Conservation (phyloP, 768 basidiomycete species). For the Tricholoma sp. region DNA sequence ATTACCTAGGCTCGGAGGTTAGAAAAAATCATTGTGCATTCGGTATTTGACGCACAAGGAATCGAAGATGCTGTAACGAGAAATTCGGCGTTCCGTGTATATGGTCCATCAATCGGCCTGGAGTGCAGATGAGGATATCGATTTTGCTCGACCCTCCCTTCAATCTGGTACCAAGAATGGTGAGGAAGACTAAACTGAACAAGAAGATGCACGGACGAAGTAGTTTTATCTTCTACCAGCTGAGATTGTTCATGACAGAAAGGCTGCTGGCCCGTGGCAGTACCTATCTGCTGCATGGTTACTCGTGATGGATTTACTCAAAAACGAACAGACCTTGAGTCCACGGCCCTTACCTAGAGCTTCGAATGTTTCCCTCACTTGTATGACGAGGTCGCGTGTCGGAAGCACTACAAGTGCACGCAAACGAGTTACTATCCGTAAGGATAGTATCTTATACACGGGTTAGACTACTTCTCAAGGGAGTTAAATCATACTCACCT, state of each 20-base stretch:
- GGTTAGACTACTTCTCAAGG: constrained; percentile 1
- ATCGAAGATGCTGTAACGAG: constrained; percentile 91
- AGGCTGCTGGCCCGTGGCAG: constrained; percentile 90
- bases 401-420: constrained; percentile 89
- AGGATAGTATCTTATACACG: constrained; percentile 56
- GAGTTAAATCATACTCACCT: constrained; percentile 40
- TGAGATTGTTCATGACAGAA: constrained; percentile 88
- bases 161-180: constrained; percentile 38
- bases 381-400: constrained; percentile 87
- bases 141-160: constrained; percentile 86
- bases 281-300: constrained; percentile 47
- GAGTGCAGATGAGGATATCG: constrained; percentile 93
- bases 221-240: constrained; percentile 57
- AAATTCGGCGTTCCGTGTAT: constrained; percentile 84
- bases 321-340: constrained; percentile 55
- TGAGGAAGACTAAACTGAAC: neutral
- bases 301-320: constrained; percentile 1
- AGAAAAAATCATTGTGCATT: constrained; percentile 1
- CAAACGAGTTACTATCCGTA: constrained; percentile 73
- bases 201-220: constrained; percentile 33
- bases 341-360: constrained; percentile 78
- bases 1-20: constrained; percentile 57
- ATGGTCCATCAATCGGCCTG: constrained; percentile 93
- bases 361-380: constrained; percentile 93
- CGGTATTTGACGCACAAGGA: constrained; percentile 54